Percentiles rank a stretch among this genome's conserved stretches.
These are phyloP conservation scores for Trichothecium sympodiale DNA, from an alignment of 2,329 filamentous ascomycete genomes.

Conservation along the genomic window DNA sequence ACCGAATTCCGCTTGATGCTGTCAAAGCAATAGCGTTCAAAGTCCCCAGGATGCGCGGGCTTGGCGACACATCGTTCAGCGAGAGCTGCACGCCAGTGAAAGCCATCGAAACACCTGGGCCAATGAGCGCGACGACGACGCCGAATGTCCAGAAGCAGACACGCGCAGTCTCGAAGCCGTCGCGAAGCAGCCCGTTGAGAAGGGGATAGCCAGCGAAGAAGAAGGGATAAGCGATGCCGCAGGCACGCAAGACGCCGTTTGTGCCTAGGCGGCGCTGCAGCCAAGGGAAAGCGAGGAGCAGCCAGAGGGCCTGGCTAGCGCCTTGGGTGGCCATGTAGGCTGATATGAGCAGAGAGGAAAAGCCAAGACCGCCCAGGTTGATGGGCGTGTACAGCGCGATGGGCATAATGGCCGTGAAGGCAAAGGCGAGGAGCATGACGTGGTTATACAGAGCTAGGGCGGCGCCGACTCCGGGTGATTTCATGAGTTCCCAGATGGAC, in stretches of 20 bases:
- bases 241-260: slow-evolving; percentile 49
- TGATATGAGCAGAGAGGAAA: slow-evolving; percentile 53
- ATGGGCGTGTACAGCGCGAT: slow-evolving; percentile 58
- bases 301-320: slow-evolving; percentile 57
- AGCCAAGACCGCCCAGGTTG: slow-evolving; percentile 52
- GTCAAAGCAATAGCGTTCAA: slow-evolving; percentile 56
- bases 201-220: slow-evolving; percentile 50
- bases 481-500: slow-evolving; percentile 35
- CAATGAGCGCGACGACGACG: slow-evolving; percentile 34
- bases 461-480: slow-evolving; percentile 50
- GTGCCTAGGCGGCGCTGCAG: slow-evolving; percentile 58
- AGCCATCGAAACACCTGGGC: slow-evolving; percentile 54
- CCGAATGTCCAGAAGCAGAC: slow-evolving; percentile 44
- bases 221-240: slow-evolving; percentile 45
- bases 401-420: slow-evolving; percentile 60
- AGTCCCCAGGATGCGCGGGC: slow-evolving; percentile 51
- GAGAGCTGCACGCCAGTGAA: slow-evolving; percentile 64
- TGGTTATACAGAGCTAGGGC: slow-evolving; percentile 57
- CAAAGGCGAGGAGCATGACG: slow-evolving; percentile 56
- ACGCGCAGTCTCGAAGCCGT: slow-evolving; percentile 22
- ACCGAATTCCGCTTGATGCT: slow-evolving; percentile 46
- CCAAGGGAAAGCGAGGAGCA: slow-evolving; percentile 57
- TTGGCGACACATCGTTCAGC: slow-evolving; percentile 63
- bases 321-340: slow-evolving; percentile 55
- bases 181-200: slow-evolving; percentile 34